These are phyloP conservation scores for Xylariaceae sp. DNA, from an alignment of 2,329 filamentous ascomycete genomes.

Conservation along the genomic window DNA sequence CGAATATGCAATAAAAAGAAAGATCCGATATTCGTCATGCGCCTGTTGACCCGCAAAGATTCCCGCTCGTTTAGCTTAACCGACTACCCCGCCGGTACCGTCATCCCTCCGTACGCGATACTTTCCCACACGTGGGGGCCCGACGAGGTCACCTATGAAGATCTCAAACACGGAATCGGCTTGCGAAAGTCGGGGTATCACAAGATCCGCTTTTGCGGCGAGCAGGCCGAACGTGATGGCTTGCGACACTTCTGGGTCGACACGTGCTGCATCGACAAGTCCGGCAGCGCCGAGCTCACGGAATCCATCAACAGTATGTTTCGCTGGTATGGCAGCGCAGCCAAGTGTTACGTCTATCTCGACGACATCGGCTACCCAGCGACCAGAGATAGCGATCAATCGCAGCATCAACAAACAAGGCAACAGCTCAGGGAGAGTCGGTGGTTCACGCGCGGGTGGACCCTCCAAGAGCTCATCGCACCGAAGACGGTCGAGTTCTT, in stretches of 20 bases:
- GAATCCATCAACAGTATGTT: conserved; percentile 9
- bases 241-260: conserved; percentile 2
- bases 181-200: not conserved
- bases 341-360: not conserved
- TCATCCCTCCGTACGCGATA: conserved; percentile 4
- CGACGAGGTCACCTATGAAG: conserved; percentile 4
- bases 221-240: not conserved
- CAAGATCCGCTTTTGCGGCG: conserved; percentile 3
- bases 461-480: conserved; percentile 9
- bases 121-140: conserved; percentile 3
- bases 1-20: too few relatives aligned
- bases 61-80: not conserved
- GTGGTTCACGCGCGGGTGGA: conserved; percentile 8
- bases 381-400: not conserved
- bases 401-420: not conserved
- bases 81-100: conserved; percentile 1
- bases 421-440: not conserved
- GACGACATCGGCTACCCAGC: not conserved
- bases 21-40: conserved; percentile 2
- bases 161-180: not conserved
- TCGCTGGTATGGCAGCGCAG: conserved; percentile 3
- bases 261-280: conserved; percentile 8
- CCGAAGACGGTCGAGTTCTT: conserved; percentile 5
- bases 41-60: conserved; percentile 1
- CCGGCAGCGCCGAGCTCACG: not conserved